A percentile compares a stretch with the other conserved stretches of the same genome.
phyloP scores from a whole-genome alignment of 2,329 filamentous ascomycete genomes.

The Pestalotiopsis sp. region DNA sequence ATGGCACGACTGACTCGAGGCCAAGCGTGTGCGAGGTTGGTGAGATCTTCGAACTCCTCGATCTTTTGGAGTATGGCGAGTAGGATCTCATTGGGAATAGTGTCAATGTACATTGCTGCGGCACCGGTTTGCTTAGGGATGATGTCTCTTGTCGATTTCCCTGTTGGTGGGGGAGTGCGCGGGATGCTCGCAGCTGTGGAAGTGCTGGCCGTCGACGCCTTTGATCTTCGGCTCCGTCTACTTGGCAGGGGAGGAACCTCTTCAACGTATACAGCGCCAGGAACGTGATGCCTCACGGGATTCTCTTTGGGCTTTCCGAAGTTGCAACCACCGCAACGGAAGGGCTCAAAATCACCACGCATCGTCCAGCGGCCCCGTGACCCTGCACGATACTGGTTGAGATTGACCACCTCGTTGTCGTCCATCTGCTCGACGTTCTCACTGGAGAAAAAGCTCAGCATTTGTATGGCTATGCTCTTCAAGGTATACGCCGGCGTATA shows the following conservation, averaged over 20 bases:
- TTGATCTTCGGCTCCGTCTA: neutral
- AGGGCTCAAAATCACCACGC: constrained; percentile 13
- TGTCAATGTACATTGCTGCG: constrained; percentile 23
- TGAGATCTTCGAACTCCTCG: constrained; percentile 37
- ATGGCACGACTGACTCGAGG: constrained; percentile 36
- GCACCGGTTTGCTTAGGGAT: neutral
- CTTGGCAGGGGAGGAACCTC: neutral
- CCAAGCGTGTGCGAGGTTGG: constrained; percentile 39
- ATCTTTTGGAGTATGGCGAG: constrained; percentile 36
- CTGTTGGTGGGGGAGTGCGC: neutral
- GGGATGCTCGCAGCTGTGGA: neutral
- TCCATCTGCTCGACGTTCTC: constrained; percentile 44
- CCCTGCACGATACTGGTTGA: constrained; percentile 27
- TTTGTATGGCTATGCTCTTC: constrained; percentile 50
- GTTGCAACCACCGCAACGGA: constrained; percentile 29
- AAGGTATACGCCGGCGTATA: constrained; percentile 54
- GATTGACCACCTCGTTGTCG: constrained; percentile 22
- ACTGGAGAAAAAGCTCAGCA: constrained; percentile 55
- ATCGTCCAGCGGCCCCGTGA: neutral
- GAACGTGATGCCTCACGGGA: neutral
- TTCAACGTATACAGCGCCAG: constrained; percentile 11
- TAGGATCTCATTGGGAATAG: constrained; percentile 43
- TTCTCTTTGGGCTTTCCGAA: constrained; percentile 15
- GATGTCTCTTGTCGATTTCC: neutral
- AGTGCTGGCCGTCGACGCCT: neutral